Percentiles rank a stretch among this genome's conserved stretches.
Evolutionary conservation across 202 grass and related monocot genomes (phyloP).

Genomic region (Bolboschoenoplectus hybrid): DNA sequence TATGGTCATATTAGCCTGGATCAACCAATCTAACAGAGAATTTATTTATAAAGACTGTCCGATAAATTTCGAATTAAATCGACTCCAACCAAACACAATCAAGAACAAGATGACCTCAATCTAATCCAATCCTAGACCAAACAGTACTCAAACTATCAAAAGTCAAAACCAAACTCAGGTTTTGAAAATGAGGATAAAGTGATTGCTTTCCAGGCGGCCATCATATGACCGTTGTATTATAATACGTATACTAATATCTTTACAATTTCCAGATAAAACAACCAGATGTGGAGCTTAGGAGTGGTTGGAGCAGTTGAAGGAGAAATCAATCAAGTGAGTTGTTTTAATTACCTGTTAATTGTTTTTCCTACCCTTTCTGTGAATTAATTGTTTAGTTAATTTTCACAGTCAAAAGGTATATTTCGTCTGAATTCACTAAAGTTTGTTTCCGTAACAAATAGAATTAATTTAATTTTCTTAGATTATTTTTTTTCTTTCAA

Average conservation of each 20-base stretch:
- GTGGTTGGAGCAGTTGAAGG: constrained; percentile 24
- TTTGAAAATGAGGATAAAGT: not conserved
- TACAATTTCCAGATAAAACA: not conserved
- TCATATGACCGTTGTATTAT: no score
- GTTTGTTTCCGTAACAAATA: no score
- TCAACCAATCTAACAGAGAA: not conserved
- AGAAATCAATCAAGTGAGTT: not conserved
- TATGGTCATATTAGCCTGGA: not conserved
- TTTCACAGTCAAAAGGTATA: not conserved
- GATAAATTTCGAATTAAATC: not conserved
- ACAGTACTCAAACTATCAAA: not conserved
- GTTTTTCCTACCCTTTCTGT: not conserved
- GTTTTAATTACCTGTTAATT: not conserved
- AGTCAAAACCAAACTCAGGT: not conserved
- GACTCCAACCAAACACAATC: not conserved
- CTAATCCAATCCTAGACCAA: not conserved
- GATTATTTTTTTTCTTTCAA: no score
- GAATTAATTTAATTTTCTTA: no score
- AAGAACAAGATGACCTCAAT: not conserved
- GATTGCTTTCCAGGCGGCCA: not conserved
- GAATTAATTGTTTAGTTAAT: not conserved
- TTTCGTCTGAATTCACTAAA: not conserved
- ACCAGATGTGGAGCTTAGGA: not conserved
- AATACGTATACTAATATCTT: not conserved
- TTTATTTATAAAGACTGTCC: not conserved